Base-by-base conservation (phyloP, 2,329 filamentous ascomycete genomes). In the Colletotrichum zoysiae region DNA sequence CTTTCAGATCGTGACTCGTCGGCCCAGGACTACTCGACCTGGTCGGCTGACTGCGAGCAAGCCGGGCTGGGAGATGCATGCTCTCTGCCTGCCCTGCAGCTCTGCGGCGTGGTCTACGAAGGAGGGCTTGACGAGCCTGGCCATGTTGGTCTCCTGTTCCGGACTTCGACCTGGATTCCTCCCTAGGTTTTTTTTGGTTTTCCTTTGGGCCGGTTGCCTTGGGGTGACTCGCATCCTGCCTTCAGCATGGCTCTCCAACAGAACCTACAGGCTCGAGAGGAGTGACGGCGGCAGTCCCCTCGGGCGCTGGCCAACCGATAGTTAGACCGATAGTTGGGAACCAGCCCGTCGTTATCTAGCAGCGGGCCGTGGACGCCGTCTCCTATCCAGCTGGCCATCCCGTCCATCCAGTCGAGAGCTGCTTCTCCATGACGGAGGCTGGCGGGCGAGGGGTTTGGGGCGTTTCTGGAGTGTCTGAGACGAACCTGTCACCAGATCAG, bases 71-170 rank as follows among this genome's bases (percentile, higher is more conserved):
- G 18, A 59, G 64, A 61, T 53, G n/a, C 42, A 23, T 18, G 23
- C 56, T 33, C 56, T 33, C 18, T 5, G 5, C 6, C 20, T 12
- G 59, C 51, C 35, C 48, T 62, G 67, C 53, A 58, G 48, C 35
- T 40, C 46, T 57, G 44, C 62, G 61, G 62, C 62, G 67, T 73
- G 67, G 60, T 56, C 57, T 71, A 42, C 30, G 8, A n/a, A n/a
- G 56, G 33, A 40, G 42, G 48, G 55, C 48, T 61, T 61, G 48
- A 61, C 16, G 18, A 55, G 35, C 20, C 46, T n/a, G 35, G 23
- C 35, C n/a, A 16, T 44, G 38, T 33, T 23, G 38, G 48, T n/a
- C 23, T 55, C 20, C n/a, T 56, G 20, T 35, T 23, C 7, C 18
- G 42, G 23, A 12, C 18, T 2, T 35, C 40, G 5, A 23, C 26